These are phyloP conservation scores for Diplodia mutila DNA, from an alignment of 2,329 filamentous ascomycete species.

Conservation along the genomic window DNA sequence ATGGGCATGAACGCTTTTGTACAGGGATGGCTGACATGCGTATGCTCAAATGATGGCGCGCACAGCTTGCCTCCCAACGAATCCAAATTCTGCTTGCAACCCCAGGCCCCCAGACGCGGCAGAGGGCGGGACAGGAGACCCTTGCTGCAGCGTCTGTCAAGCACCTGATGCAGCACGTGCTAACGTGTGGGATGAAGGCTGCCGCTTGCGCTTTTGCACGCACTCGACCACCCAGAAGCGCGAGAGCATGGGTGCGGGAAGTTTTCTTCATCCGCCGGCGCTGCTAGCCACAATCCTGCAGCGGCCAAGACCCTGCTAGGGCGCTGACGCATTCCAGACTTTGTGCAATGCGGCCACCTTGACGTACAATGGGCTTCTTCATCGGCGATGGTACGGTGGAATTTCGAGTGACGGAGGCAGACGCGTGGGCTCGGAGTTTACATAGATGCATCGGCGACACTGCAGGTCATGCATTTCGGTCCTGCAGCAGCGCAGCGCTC, in stretches of 20 bases:
- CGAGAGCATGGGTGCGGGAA: constrained; percentile 1
- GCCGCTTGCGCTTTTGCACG: background rate
- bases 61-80: background rate
- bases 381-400: background rate
- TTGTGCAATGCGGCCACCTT: background rate
- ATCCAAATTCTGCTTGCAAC: constrained; percentile 7
- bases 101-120: background rate
- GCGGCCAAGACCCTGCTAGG: constrained; percentile 5
- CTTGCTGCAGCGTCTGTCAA: constrained; percentile 4
- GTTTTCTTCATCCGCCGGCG: constrained; percentile 9
- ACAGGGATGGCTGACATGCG: constrained; percentile 5
- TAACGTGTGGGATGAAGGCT: background rate
- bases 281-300: background rate
- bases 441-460: background rate
- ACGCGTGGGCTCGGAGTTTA: background rate
- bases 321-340: background rate
- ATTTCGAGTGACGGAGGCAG: constrained; percentile 1
- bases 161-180: constrained; percentile 17
- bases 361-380: background rate
- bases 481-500: background rate
- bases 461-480: background rate
- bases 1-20: background rate
- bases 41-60: background rate
- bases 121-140: constrained; percentile 7
- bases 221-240: background rate